Evolutionary conservation across 495 filamentous ascomycete genomes (phyloP).

Genomic region (Achaetomiella virescens): DNA sequence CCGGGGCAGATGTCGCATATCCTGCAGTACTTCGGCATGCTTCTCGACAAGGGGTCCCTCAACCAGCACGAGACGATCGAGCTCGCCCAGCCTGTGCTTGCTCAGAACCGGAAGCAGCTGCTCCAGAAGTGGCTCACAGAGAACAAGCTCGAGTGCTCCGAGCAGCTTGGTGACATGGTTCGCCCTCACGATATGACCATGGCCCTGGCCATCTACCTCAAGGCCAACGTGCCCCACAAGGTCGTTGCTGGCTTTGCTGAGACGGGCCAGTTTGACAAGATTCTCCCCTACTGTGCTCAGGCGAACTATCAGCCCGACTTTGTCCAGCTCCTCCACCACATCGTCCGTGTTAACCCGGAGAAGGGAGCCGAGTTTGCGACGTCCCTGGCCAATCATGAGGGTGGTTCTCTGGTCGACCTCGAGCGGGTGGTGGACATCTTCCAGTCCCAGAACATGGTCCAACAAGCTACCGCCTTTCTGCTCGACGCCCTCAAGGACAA

Average conservation of each 20-base stretch:
- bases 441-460: conserved; percentile 93
- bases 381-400: conserved; percentile 75
- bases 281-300: conserved; percentile 80
- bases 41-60: conserved; percentile 87
- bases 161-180: conserved; percentile 91
- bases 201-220: conserved; percentile 78
- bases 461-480: conserved; percentile 94
- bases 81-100: conserved; percentile 83
- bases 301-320: conserved; percentile 87
- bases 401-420: conserved; percentile 80
- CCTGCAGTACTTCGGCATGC: conserved; percentile 94
- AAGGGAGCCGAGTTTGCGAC: conserved; percentile 93
- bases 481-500: conserved; percentile 92
- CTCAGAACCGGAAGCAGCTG: conserved; percentile 89
- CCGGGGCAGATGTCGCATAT: conserved; percentile 82
- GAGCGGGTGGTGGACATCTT: conserved; percentile 97
- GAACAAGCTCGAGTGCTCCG: conserved; percentile 89
- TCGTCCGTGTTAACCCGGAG: conserved; percentile 85
- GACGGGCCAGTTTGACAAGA: conserved; percentile 92
- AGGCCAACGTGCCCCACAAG: conserved; percentile 82
- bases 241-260: conserved; percentile 92
- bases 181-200: conserved; percentile 81
- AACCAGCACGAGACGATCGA: conserved; percentile 93
- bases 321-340: conserved; percentile 81
- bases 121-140: conserved; percentile 97